Conservation (phyloP, 1,139 yeast genomes). For the Nakaseomyces delphensis region DNA sequence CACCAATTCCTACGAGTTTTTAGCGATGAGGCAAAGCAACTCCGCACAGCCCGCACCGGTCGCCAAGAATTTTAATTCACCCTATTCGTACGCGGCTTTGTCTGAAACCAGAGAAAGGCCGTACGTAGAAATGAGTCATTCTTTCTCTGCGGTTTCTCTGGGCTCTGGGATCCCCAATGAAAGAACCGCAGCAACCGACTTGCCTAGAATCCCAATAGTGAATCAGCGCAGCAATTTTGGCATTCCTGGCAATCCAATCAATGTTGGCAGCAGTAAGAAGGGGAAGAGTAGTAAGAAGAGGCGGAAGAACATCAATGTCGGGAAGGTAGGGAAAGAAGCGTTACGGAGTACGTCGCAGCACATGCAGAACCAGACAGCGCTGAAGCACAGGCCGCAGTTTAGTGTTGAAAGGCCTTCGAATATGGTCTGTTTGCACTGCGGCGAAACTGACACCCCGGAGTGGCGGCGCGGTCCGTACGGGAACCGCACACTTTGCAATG, state of each 20-base stretch:
- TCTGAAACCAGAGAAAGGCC: neutral
- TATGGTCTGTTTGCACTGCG: slow-evolving; percentile 40
- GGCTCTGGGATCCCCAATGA: no score
- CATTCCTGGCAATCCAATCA: no score
- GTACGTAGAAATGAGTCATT: neutral
- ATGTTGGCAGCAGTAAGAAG: neutral
- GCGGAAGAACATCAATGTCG: neutral
- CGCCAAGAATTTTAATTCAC: neutral
- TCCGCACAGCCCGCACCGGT: neutral
- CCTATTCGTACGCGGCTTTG: neutral
- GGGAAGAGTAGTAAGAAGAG: neutral
- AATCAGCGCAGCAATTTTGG: no score
- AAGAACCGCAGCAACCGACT: no score
- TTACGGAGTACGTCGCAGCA: neutral
- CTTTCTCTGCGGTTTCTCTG: neutral
- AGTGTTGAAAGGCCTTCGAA: neutral
- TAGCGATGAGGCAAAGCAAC: neutral
- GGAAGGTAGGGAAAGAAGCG: neutral
- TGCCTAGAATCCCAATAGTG: no score
- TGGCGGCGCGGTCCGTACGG: slow-evolving; percentile 83
- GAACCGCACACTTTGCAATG: slow-evolving; percentile 65
- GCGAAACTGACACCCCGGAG: slow-evolving; percentile 70
- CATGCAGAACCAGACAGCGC: neutral
- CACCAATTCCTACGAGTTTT: slow-evolving; percentile 3
- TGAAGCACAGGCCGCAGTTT: neutral